A percentile compares a stretch with the other conserved stretches of the same genome.
Evolutionary conservation across 2,329 filamentous ascomycete genomes (phyloP).

Genomic region (Exophiala spinifera): DNA sequence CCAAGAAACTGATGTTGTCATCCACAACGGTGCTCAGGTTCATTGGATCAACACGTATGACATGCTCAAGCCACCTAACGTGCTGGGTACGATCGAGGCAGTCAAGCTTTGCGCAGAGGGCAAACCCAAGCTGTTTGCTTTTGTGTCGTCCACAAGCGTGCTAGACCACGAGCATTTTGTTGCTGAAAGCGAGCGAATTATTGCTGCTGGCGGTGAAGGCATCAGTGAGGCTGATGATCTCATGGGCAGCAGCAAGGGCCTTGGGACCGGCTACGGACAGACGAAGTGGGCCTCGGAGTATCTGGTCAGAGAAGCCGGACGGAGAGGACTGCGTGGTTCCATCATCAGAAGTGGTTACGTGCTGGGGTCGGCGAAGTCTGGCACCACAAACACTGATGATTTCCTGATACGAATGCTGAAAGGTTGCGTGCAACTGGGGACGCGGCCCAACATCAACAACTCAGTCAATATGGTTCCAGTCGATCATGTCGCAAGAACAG

Average conservation of each 20-base stretch:
- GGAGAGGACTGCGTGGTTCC: constrained; percentile 69
- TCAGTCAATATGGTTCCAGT: constrained; percentile 89
- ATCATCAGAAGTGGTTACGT: constrained; percentile 85
- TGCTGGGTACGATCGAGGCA: constrained; percentile 73
- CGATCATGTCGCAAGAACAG: constrained; percentile 74
- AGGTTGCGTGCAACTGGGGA: constrained; percentile 75
- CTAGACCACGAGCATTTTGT: constrained; percentile 82
- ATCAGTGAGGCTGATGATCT: constrained; percentile 76
- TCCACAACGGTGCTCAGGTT: constrained; percentile 76
- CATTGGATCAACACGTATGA: constrained; percentile 82
- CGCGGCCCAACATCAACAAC: constrained; percentile 74
- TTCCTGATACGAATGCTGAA: constrained; percentile 85
- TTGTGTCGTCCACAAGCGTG: constrained; percentile 77
- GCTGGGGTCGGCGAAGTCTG: constrained; percentile 67
- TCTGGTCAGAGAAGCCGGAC: constrained; percentile 74
- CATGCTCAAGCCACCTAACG: constrained; percentile 69
- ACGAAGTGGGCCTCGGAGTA: constrained; percentile 78
- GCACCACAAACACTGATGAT: constrained; percentile 78
- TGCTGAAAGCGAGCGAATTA: constrained; percentile 63
- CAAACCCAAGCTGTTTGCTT: constrained; percentile 75
- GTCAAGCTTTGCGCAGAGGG: constrained; percentile 72
- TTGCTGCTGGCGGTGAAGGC: constrained; percentile 59
- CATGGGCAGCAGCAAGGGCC: constrained; percentile 68
- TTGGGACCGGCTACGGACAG: constrained; percentile 87
- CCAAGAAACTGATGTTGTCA: constrained; percentile 66